These are phyloP conservation scores for Claviceps humidiphila DNA, from an alignment of 2,329 filamentous ascomycete genomes.

Conservation along the genomic window DNA sequence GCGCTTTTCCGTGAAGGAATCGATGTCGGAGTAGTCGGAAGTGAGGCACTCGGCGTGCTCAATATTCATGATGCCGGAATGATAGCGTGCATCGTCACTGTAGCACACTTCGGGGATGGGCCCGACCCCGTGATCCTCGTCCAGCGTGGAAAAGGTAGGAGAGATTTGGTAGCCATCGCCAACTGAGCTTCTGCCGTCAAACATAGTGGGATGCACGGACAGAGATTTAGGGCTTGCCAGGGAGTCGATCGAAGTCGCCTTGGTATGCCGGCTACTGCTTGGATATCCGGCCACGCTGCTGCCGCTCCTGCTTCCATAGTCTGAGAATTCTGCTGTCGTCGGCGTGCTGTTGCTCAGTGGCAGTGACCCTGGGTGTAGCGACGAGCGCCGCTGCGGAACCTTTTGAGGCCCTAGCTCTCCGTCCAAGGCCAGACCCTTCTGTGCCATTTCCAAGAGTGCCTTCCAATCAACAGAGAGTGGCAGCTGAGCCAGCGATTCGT, in stretches of 20 bases:
- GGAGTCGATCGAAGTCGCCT: constrained; percentile 30
- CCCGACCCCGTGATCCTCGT: neutral
- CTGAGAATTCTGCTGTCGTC: constrained; percentile 19
- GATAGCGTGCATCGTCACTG: neutral
- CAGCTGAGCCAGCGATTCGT: constrained; percentile 5
- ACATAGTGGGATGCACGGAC: neutral
- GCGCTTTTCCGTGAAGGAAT: constrained; percentile 17
- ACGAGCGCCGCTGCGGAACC: constrained; percentile 4
- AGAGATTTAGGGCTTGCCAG: neutral
- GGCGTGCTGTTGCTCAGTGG: constrained; percentile 25
- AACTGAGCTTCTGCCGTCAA: constrained; percentile 2
- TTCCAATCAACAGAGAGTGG: constrained; percentile 3
- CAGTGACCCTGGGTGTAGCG: constrained; percentile 23
- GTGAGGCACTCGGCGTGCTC: constrained; percentile 6
- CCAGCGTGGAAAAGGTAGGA: neutral
- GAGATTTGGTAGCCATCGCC: neutral
- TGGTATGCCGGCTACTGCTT: constrained; percentile 30
- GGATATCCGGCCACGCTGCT: constrained; percentile 27
- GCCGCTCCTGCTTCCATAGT: constrained; percentile 26
- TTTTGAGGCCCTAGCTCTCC: constrained; percentile 1
- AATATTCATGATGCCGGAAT: neutral
- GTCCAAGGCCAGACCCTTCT: neutral
- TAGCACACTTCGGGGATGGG: neutral
- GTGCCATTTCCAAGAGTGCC: constrained; percentile 3
- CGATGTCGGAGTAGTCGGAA: constrained; percentile 16